Percentiles rank a stretch among this genome's conserved stretches.
These are phyloP conservation scores for Venturia carpophila DNA, from an alignment of 2,329 filamentous ascomycete genomes.

Conservation along the genomic window DNA sequence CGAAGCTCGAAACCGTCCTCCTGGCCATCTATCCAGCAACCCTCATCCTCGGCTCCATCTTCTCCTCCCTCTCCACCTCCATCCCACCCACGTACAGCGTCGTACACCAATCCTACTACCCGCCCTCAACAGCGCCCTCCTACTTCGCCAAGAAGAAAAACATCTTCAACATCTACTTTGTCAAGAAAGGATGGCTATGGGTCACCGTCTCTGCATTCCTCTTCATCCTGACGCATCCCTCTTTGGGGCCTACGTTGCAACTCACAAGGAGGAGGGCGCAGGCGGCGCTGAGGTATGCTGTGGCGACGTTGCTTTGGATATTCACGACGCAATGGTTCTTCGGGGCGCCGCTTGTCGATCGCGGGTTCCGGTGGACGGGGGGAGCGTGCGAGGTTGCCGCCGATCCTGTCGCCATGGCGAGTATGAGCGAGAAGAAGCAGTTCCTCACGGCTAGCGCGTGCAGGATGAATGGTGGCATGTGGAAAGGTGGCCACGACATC, in stretches of 20 bases:
- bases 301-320: conserved; percentile 73
- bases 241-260: conserved; percentile 38
- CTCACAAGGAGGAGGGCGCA: conserved; percentile 44
- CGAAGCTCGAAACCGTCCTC: conserved; percentile 55
- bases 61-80: conserved; percentile 65
- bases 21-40: conserved; percentile 68
- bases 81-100: conserved; percentile 67
- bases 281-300: conserved; percentile 58
- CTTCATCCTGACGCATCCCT: conserved; percentile 63
- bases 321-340: conserved; percentile 96
- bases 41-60: conserved; percentile 73
- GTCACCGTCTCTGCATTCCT: conserved; percentile 64
- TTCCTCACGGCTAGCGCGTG: conserved; percentile 58
- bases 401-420: conserved; percentile 41
- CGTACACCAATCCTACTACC: conserved; percentile 52
- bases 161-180: conserved; percentile 84
- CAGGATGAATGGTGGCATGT: conserved; percentile 70
- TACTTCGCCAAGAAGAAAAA: conserved; percentile 96
- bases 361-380: conserved; percentile 79
- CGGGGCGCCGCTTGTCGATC: conserved; percentile 81
- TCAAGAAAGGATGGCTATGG: conserved; percentile 95
- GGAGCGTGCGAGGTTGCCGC: conserved; percentile 65
- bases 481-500: conserved; percentile 94
- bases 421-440: conserved; percentile 34
- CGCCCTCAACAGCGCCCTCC: conserved; percentile 52